These are phyloP conservation scores for Buxus sempervirens DNA, from an alignment of 164 flowering plant species.

Conservation along the genomic window DNA sequence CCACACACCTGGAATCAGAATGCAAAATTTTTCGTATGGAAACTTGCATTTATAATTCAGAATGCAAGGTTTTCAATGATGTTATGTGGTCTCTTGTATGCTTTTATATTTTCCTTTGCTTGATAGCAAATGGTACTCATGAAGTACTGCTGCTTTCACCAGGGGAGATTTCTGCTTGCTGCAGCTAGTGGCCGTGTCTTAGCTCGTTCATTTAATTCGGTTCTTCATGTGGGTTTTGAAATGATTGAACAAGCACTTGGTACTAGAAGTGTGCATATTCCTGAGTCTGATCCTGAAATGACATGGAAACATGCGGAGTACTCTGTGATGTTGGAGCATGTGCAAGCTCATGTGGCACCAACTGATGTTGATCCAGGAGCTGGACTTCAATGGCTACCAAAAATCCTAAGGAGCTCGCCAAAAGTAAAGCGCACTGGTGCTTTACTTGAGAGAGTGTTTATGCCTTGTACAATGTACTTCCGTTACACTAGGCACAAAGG, in stretches of 20 bases:
- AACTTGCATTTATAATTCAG: no score
- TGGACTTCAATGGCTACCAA: constrained; percentile 98
- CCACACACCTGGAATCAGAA: no score
- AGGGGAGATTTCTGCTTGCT: constrained; percentile 99
- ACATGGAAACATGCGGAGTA: constrained; percentile 94
- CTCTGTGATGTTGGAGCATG: constrained; percentile 96
- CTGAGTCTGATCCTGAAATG: constrained; percentile 84
- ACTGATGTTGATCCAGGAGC: constrained; percentile 99
- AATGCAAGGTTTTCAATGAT: not conserved
- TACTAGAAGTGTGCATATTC: constrained; percentile 51
- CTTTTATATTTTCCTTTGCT: not conserved
- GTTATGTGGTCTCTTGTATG: not conserved
- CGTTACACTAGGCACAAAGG: constrained; percentile 98
- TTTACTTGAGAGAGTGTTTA: constrained; percentile 93
- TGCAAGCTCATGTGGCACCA: constrained; percentile 99
- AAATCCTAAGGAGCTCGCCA: constrained; percentile 81
- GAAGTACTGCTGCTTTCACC: constrained; percentile 19
- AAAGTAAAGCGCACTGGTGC: constrained; percentile 99
- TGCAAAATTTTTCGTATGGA: no score
- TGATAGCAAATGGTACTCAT: not conserved
- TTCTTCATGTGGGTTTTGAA: constrained; percentile 86
- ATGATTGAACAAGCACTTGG: constrained; percentile 94
- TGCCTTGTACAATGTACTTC: constrained; percentile 99
- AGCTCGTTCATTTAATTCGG: constrained; percentile 95
- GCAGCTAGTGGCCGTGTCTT: constrained; percentile 97